phyloP scores from a whole-genome alignment of 75 land plant species.

The Isoetes taiwanensis region DNA sequence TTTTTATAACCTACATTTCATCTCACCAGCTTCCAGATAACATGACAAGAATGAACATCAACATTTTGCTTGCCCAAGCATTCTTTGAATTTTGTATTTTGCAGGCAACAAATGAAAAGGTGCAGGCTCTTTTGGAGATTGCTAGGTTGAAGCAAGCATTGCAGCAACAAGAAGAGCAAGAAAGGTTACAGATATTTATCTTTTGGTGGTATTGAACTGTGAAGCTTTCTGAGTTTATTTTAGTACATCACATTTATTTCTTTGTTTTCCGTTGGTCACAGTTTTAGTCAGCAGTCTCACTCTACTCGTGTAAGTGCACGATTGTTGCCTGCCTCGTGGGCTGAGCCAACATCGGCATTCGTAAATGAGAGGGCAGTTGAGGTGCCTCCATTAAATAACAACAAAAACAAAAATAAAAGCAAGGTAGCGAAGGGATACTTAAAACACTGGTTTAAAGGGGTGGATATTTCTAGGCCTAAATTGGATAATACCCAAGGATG shows the following conservation, averaged over 20 bases:
- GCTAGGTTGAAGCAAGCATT: constrained; percentile 49
- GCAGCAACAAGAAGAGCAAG: constrained; percentile 54
- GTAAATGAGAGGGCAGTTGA: background rate
- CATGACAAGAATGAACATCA: too few relatives aligned
- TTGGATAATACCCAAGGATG: constrained; percentile 11
- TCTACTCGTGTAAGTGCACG: constrained; percentile 15
- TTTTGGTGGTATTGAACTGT: constrained; percentile 19
- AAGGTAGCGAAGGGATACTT: constrained; percentile 35
- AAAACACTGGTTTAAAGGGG: constrained; percentile 39
- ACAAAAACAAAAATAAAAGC: background rate
- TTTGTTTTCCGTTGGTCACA: background rate
- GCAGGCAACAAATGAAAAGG: constrained; percentile 89
- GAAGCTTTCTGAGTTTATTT: background rate
- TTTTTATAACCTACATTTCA: too few relatives aligned
- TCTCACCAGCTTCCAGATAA: too few relatives aligned
- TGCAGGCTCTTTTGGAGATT: constrained; percentile 77
- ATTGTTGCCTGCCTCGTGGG: constrained; percentile 17
- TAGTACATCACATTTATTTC: background rate
- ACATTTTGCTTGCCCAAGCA: too few relatives aligned
- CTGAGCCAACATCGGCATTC: constrained; percentile 4
- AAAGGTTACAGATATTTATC: constrained; percentile 19
- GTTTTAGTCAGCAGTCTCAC: constrained; percentile 7
- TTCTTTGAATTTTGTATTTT: too few relatives aligned
- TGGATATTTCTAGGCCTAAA: constrained; percentile 20
- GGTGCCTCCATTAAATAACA: background rate